A percentile compares a stretch with the other conserved stretches of the same genome.
Evolutionary conservation across 2,329 filamentous ascomycete species (phyloP).

Genomic region (Metarhizium anisopliae): DNA sequence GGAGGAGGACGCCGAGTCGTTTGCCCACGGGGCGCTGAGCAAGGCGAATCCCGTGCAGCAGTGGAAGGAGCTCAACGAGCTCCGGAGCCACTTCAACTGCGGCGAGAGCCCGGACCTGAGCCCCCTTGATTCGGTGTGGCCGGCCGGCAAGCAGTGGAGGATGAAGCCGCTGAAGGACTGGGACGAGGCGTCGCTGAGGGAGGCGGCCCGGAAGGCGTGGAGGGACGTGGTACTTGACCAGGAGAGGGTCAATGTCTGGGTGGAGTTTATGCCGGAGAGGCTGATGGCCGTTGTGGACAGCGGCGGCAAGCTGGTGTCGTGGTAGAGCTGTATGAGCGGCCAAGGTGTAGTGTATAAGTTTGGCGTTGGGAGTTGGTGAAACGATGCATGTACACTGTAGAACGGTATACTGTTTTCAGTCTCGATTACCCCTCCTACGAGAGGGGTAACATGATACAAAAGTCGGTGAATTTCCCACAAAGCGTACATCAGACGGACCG

Average conservation of each 20-base stretch:
- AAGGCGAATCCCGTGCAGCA: slow-evolving; percentile 25
- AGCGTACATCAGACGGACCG: too few relatives aligned
- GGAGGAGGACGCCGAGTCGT: slow-evolving; percentile 26
- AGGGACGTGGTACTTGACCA: slow-evolving; percentile 13
- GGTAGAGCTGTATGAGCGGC: slow-evolving; percentile 14
- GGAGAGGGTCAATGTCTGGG: slow-evolving; percentile 26
- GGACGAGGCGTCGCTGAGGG: slow-evolving; percentile 23
- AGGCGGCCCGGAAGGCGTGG: slow-evolving; percentile 23
- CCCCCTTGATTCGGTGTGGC: slow-evolving; percentile 27
- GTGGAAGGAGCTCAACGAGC: slow-evolving; percentile 25
- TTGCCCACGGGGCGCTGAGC: slow-evolving; percentile 25
- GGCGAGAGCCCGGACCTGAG: slow-evolving; percentile 28
- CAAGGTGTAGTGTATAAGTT: too few relatives aligned
- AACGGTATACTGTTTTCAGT: too few relatives aligned
- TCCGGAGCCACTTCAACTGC: slow-evolving; percentile 25
- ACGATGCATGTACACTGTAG: too few relatives aligned
- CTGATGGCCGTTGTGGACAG: slow-evolving; percentile 22
- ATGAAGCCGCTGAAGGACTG: slow-evolving; percentile 17
- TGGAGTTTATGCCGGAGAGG: slow-evolving; percentile 27
- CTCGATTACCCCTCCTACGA: too few relatives aligned
- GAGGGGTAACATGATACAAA: too few relatives aligned
- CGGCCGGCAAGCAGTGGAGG: slow-evolving; percentile 24
- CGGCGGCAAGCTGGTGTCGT: slow-evolving; percentile 22
- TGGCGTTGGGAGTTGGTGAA: too few relatives aligned
- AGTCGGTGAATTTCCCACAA: too few relatives aligned